Conservation (phyloP, 108 stramenopile species). For the Stephanodiscus minutulus region DNA sequence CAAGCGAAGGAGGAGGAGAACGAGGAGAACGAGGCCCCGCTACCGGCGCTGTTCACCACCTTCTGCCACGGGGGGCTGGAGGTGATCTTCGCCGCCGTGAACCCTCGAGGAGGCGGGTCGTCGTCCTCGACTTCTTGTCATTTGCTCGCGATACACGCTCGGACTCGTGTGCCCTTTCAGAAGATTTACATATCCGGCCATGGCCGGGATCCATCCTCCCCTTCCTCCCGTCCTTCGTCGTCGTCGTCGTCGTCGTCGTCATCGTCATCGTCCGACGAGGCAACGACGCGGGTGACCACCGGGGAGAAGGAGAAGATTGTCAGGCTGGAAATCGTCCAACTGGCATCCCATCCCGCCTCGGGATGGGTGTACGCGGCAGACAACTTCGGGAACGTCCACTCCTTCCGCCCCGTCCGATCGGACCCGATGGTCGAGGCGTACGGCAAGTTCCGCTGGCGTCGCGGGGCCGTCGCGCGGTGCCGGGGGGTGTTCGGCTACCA, state of each 20-base stretch:
- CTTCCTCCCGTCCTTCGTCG: no score
- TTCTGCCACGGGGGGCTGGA: conserved; percentile 63
- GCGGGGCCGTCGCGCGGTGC: conserved; percentile 29
- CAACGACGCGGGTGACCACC: no score
- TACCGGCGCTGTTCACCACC: conserved; percentile 30
- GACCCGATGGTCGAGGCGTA: conserved; percentile 39
- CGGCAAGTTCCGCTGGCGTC: conserved; percentile 44
- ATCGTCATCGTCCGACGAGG: no score
- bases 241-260: no score
- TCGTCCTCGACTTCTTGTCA: conserved; percentile 10
- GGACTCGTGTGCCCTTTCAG: conserved; percentile 70
- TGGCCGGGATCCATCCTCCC: no score
- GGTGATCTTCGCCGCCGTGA: conserved; percentile 59
- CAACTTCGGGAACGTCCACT: conserved; percentile 36
- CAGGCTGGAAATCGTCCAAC: conserved; percentile 42
- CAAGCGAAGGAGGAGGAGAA: not conserved
- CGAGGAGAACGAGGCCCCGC: not conserved
- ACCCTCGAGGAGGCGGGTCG: conserved; percentile 4
- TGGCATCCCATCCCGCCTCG: conserved; percentile 40
- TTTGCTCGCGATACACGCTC: conserved; percentile 58
- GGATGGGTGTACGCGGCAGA: conserved; percentile 41
- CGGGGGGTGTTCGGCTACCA: conserved; percentile 37
- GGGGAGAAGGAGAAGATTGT: no score
- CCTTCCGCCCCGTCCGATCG: conserved; percentile 37
- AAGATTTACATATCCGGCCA: conserved; percentile 29